Evolutionary conservation across 2,329 filamentous ascomycete species (phyloP).

Genomic region (Trichoderma atroviride): DNA sequence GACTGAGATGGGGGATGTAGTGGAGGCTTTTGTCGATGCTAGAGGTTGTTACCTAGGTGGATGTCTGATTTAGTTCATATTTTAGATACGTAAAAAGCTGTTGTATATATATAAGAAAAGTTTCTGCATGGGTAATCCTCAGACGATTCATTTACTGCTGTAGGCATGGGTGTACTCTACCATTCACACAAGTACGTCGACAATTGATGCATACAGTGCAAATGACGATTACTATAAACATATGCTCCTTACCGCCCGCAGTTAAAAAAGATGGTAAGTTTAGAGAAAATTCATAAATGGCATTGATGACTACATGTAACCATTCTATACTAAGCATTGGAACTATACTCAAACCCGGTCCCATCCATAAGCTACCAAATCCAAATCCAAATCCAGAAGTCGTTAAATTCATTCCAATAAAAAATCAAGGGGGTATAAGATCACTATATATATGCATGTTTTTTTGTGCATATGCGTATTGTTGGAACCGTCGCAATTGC

Average conservation of each 20-base stretch:
- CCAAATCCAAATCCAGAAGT: not conserved
- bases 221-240: not conserved
- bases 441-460: not conserved
- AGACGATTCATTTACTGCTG: too few relatives aligned
- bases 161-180: not conserved
- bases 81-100: not conserved
- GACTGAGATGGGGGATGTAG: not conserved
- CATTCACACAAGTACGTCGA: not conserved
- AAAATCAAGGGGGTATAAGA: not conserved
- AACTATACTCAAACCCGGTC: not conserved
- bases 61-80: slow-evolving; percentile 8
- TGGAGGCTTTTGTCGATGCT: not conserved
- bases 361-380: not conserved
- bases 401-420: not conserved
- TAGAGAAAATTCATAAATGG: not conserved
- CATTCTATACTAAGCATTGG: not conserved
- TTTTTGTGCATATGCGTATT: not conserved
- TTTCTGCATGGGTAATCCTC: too few relatives aligned
- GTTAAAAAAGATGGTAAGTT: not conserved
- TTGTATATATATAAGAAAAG: not conserved
- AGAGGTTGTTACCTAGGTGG: too few relatives aligned
- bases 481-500: not conserved
- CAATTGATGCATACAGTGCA: not conserved
- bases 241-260: accelerated
- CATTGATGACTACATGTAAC: not conserved